These are phyloP conservation scores for Dalbergia cochinchinensis DNA, from an alignment of 306 rosid genomes.

Conservation along the genomic window DNA sequence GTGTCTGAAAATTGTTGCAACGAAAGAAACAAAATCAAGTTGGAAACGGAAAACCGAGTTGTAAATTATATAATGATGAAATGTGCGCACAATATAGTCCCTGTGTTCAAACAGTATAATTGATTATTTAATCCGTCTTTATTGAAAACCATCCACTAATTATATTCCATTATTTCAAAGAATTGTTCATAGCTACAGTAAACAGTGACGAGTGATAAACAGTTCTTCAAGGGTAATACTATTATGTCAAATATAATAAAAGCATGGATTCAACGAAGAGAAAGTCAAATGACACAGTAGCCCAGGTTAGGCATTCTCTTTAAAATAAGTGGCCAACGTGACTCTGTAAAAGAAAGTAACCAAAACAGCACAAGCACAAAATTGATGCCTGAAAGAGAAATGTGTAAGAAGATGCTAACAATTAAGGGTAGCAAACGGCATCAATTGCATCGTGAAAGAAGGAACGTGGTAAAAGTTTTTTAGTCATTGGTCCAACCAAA, in stretches of 20 bases:
- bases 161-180: background rate
- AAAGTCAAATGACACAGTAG: background rate
- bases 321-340: slow-evolving; percentile 39
- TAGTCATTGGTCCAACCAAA: slow-evolving; percentile 42
- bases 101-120: no score
- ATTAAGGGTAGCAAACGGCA: slow-evolving; percentile 48
- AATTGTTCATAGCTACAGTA: background rate
- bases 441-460: slow-evolving; percentile 35
- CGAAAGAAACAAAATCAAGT: no score
- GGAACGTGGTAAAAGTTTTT: background rate
- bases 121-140: no score
- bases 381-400: slow-evolving; percentile 45
- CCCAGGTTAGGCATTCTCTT: background rate
- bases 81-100: no score
- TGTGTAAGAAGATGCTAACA: slow-evolving; percentile 34
- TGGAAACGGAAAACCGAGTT: no score
- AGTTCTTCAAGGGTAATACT: no score
- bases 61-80: no score
- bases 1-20: no score
- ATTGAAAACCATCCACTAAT: no score
- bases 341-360: slow-evolving; percentile 37
- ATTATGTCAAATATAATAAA: no score
- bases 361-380: slow-evolving; percentile 27
- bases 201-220: background rate
- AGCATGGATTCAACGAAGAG: background rate